Base-by-base conservation (phyloP, 441 rosid genomes). In the Erodium trifolium region DNA sequence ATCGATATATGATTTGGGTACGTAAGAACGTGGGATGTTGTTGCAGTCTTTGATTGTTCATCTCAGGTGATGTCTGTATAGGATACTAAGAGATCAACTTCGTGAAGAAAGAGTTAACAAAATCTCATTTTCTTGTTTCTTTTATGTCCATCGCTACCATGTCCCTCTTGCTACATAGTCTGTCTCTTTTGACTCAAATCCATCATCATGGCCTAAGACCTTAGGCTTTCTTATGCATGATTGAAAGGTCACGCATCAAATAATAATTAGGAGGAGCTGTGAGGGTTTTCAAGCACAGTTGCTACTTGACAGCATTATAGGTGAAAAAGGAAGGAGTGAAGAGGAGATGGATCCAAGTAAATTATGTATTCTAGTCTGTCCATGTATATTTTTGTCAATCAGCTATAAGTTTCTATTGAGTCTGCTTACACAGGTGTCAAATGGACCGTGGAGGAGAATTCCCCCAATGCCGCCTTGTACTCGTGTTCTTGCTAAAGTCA, bases 81-180 rank as follows among this genome's bases (percentile, higher is more conserved):
- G 63, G 81, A 80, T 73, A 62, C 68, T 45, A 72, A 62, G 72
- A 71, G 69, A 77, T 72, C 72, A 71, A 72, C 63, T 3, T 68
- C 31, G 63, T 11, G 37, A 69, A 63, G 72, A 71, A 75, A 71
- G 69, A 65, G 76, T 59, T 69, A 80, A 73, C 69, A 66, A 72
- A 68, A 77, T 75, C 68, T 51, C 39, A 3, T 51, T 51, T 13
- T 51, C 8, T 51, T 51, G 18, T 49, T 10, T 53, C 63, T 19
- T 64, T 47, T 12, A 27, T 71, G 19, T 16, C 31, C 65, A 72
- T 67, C 45, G 39, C 49, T 60, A 35, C 35, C 13, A 66, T 5
- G 7, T 63, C n/a, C 14, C 64, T 68, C 43, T 31, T 23, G 8
- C 51, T 3, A 3, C 12, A 14, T 31, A 47, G 12, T 49, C 73